Conservation (phyloP, 2,329 filamentous ascomycete species). For the Aspergillus phoenicis region DNA sequence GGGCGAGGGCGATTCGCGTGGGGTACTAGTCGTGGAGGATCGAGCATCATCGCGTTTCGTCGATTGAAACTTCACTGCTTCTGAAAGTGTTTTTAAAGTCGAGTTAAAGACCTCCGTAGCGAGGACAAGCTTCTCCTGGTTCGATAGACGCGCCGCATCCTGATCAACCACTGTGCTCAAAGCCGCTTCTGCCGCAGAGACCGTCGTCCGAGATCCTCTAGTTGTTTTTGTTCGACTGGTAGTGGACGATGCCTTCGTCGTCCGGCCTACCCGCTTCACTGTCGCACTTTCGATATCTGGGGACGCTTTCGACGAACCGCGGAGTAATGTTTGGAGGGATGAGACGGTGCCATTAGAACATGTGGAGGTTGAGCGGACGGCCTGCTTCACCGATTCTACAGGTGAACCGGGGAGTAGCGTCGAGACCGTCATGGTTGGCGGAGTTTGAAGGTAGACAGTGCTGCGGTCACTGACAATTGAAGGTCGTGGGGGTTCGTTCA, state of each 20-base stretch:
- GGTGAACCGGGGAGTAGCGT: slow-evolving; percentile 34
- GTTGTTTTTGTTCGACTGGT: slow-evolving; percentile 28
- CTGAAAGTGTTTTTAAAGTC: slow-evolving; percentile 47
- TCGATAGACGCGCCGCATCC: slow-evolving; percentile 33
- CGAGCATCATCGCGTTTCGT: slow-evolving; percentile 22
- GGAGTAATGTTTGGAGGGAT: slow-evolving; percentile 44
- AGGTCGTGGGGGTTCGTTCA: slow-evolving; percentile 3
- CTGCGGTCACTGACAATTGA: neutral
- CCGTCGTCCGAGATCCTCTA: slow-evolving; percentile 31
- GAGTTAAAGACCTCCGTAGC: slow-evolving; percentile 52
- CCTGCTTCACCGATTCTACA: slow-evolving; percentile 55
- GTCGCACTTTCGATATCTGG: slow-evolving; percentile 25
- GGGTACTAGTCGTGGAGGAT: slow-evolving; percentile 21
- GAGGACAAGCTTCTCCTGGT: slow-evolving; percentile 44
- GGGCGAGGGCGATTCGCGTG: slow-evolving; percentile 30
- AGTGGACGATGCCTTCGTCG: slow-evolving; percentile 27
- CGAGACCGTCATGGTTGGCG: slow-evolving; percentile 35
- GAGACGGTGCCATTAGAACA: slow-evolving; percentile 52
- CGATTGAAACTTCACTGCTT: slow-evolving; percentile 39
- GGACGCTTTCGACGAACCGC: slow-evolving; percentile 26
- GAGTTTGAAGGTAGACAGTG: neutral
- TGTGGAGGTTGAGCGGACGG: slow-evolving; percentile 56
- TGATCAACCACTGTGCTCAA: slow-evolving; percentile 29
- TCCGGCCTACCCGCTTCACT: slow-evolving; percentile 27
- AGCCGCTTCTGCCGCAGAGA: slow-evolving; percentile 28